A percentile compares a stretch with the other conserved stretches of the same genome.
Conservation (phyloP, 257 asterid species). For the Datura wrightii region DNA sequence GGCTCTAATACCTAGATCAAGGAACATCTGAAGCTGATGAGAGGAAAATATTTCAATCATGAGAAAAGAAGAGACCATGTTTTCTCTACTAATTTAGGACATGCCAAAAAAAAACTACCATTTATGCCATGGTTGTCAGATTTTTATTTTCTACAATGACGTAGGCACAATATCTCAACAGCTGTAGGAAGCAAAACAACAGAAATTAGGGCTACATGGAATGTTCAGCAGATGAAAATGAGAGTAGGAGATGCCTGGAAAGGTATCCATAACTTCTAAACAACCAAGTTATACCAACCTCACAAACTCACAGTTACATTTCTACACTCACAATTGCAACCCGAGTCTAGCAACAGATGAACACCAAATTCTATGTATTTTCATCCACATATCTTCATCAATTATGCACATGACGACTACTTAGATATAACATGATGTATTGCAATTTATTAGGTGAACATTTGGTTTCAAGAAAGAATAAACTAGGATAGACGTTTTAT, state of each 20-base stretch:
- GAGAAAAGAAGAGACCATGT: background rate
- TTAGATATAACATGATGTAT: background rate
- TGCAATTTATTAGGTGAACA: slow-evolving; percentile 7
- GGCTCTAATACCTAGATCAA: background rate
- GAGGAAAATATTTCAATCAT: background rate
- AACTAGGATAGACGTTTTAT: background rate
- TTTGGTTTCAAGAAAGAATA: background rate
- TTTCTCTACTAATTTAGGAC: background rate
- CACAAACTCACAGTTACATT: background rate
- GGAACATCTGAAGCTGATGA: background rate
- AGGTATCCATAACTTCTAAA: background rate
- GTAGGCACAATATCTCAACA: slow-evolving; percentile 4
- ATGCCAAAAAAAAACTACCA: background rate
- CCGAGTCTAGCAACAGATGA: background rate
- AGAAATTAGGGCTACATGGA: background rate
- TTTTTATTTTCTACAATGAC: slow-evolving; percentile 5
- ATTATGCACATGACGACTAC: background rate
- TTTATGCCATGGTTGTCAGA: background rate
- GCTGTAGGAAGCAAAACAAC: slow-evolving; percentile 15
- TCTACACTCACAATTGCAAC: background rate
- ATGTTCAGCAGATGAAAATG: background rate
- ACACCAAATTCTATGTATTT: background rate
- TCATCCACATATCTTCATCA: background rate
- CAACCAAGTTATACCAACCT: background rate
- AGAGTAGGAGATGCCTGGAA: background rate